Evolutionary conservation across 2,329 filamentous ascomycete genomes (phyloP).

Genomic region (Colletotrichum sp.): DNA sequence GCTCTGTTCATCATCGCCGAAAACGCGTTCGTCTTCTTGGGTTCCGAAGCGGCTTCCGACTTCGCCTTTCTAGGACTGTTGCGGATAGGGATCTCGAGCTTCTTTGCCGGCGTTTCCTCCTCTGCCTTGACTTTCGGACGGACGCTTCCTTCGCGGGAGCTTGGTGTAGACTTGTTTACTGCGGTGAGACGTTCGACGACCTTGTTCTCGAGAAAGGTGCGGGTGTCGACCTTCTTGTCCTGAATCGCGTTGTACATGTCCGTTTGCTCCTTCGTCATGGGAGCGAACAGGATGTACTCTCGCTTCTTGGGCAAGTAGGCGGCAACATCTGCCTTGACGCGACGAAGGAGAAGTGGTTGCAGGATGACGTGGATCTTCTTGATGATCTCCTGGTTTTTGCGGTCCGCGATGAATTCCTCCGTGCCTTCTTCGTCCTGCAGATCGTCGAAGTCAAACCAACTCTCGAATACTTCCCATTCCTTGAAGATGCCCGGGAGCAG

Average conservation of each 20-base stretch:
- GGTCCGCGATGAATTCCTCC: conserved; percentile 79
- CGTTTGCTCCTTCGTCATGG: conserved; percentile 87
- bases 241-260: conserved; percentile 79
- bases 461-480: conserved; percentile 89
- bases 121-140: conserved; percentile 24
- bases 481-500: conserved; percentile 92
- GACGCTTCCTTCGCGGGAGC: conserved; percentile 34
- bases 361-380: conserved; percentile 90
- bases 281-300: conserved; percentile 94
- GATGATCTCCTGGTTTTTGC: conserved; percentile 58
- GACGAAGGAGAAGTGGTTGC: conserved; percentile 85
- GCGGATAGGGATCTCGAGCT: conserved; percentile 37
- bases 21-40: conserved; percentile 50
- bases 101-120: conserved; percentile 5
- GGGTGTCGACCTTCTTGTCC: conserved; percentile 62
- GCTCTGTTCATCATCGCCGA: conserved; percentile 54
- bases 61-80: conserved; percentile 39
- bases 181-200: conserved; percentile 66
- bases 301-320: conserved; percentile 92
- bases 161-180: conserved; percentile 32
- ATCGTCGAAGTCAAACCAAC: conserved; percentile 97
- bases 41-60: conserved; percentile 21
- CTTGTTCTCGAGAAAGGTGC: conserved; percentile 84
- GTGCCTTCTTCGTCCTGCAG: conserved; percentile 83
- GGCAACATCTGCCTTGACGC: conserved; percentile 93